Percentiles rank a stretch among this genome's conserved stretches.
Conservation (phyloP, 306 rosid species). For the Ormosia semicastrata region DNA sequence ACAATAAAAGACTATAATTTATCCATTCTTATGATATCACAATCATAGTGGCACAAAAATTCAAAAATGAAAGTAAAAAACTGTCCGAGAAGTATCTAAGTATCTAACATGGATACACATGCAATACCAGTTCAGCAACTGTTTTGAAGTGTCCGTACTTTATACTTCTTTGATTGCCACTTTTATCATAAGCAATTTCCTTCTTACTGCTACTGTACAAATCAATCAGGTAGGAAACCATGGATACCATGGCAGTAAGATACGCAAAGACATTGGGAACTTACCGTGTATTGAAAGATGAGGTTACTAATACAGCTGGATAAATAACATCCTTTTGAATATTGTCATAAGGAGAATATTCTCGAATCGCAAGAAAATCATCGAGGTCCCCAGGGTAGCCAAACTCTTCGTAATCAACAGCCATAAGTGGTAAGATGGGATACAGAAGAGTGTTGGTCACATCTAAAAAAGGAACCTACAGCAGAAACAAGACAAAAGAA, state of each 20-base stretch:
- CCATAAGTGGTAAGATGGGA: constrained; percentile 79
- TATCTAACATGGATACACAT: not conserved
- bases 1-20: not conserved
- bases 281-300: constrained; percentile 88
- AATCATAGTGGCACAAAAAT: not conserved
- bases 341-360: constrained; percentile 89
- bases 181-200: not conserved
- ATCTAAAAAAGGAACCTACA: constrained; percentile 91
- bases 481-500: constrained; percentile 25
- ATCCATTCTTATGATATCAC: not conserved
- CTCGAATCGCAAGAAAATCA: constrained; percentile 81
- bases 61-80: not conserved
- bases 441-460: constrained; percentile 74
- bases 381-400: constrained; percentile 79
- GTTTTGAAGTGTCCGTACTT: not conserved
- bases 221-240: not conserved
- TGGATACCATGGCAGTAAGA: constrained; percentile 1
- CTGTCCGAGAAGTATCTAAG: not conserved
- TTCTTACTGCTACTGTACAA: constrained; percentile 2
- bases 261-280: not conserved
- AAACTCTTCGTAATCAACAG: constrained; percentile 84
- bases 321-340: constrained; percentile 71
- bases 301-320: constrained; percentile 71
- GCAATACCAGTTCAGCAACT: not conserved
- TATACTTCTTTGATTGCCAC: not conserved